These are phyloP conservation scores for Diatrype stigma DNA, from an alignment of 2,329 filamentous ascomycete genomes.

Conservation along the genomic window DNA sequence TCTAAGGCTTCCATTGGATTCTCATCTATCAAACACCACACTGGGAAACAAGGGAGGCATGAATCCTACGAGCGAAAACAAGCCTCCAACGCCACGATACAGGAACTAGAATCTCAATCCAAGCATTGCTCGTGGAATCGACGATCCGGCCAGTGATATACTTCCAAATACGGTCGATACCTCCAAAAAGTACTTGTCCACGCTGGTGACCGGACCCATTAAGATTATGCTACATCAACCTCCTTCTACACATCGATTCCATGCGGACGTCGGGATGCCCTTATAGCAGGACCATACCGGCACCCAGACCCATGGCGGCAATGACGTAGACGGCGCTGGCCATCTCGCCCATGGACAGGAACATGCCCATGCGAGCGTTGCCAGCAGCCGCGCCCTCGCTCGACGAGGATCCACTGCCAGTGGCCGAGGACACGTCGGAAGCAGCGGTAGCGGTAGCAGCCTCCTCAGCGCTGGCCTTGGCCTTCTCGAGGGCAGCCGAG, in stretches of 20 bases:
- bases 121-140: too few relatives aligned
- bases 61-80: constrained; percentile 17
- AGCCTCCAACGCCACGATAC: neutral
- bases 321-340: constrained; percentile 47
- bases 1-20: constrained; percentile 1
- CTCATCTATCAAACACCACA: constrained; percentile 7
- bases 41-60: constrained; percentile 5
- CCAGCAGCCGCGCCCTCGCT: constrained; percentile 34
- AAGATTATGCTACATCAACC: constrained; percentile 1
- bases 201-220: neutral
- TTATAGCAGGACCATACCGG: constrained; percentile 52
- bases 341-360: constrained; percentile 44
- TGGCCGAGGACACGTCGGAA: constrained; percentile 10
- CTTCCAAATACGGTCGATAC: neutral
- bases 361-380: constrained; percentile 30
- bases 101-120: too few relatives aligned
- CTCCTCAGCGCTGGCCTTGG: constrained; percentile 34
- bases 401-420: constrained; percentile 13
- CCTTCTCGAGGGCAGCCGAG: constrained; percentile 46
- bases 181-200: neutral
- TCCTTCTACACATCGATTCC: neutral
- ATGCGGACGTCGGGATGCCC: neutral
- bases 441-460: constrained; percentile 26
- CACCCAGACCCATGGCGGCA: constrained; percentile 49
- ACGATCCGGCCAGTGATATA: too few relatives aligned